phyloP scores from a whole-genome alignment of 2,329 filamentous ascomycete species.

The Lasiodiplodia gonubiensis region DNA sequence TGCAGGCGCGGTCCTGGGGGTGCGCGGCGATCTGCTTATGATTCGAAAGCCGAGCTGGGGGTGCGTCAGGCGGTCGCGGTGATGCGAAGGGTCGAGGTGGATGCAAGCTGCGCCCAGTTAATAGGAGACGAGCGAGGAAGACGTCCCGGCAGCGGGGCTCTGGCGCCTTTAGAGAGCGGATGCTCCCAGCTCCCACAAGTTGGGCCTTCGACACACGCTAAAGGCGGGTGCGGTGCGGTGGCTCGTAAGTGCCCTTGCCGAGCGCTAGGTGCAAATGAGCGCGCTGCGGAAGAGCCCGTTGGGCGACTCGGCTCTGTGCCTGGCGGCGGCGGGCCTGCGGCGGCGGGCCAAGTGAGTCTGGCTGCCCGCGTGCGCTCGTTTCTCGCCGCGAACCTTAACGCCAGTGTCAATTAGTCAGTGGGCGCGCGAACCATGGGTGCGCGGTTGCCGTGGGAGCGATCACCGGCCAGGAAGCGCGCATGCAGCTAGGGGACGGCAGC shows the following conservation, averaged over 20 bases:
- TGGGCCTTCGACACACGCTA: conserved; percentile 22
- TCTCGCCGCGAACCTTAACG: conserved; percentile 26
- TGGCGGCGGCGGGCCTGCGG: conserved; percentile 15
- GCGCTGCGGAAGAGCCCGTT: conserved; percentile 24
- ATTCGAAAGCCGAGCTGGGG: conserved; percentile 23
- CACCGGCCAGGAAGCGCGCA: conserved; percentile 22
- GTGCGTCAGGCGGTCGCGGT: conserved; percentile 25
- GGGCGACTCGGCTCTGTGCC: conserved; percentile 26
- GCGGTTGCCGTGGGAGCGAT: conserved; percentile 15
- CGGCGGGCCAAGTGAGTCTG: conserved; percentile 15
- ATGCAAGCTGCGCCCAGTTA: conserved; percentile 27
- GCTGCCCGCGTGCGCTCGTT: conserved; percentile 25
- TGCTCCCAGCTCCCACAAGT: conserved; percentile 24
- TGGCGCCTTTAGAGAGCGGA: conserved; percentile 27
- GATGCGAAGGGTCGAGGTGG: conserved; percentile 26
- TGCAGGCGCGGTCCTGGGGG: conserved; percentile 19
- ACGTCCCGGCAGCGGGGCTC: conserved; percentile 27
- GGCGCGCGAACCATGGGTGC: conserved; percentile 20
- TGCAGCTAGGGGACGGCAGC: conserved; percentile 20
- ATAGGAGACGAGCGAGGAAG: conserved; percentile 27
- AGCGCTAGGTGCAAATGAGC: conserved; percentile 25
- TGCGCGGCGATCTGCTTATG: conserved; percentile 27
- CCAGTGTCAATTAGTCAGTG: conserved; percentile 21
- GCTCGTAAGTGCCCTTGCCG: conserved; percentile 25
- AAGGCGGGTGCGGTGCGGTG: conserved; percentile 25